These are phyloP conservation scores for Closterium sp. DNA, from an alignment of 139 green algal genomes.

Conservation along the genomic window DNA sequence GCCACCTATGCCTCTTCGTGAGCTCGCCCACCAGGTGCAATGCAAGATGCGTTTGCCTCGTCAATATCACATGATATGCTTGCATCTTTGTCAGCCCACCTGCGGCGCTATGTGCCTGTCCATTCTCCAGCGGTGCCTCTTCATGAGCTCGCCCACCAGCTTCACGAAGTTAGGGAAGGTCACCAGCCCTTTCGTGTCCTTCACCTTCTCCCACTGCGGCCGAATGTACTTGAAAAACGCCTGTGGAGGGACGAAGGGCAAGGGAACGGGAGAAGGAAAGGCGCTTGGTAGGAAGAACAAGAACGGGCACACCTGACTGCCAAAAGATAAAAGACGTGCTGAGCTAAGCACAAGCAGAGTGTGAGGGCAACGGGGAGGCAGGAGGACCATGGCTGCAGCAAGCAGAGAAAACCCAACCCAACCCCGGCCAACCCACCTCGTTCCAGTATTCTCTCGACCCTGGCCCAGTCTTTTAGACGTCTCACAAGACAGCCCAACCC, in stretches of 20 bases:
- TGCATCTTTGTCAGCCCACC: too few species aligned
- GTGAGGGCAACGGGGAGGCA: too few species aligned
- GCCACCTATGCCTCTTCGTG: not conserved
- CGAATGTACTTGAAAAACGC: not conserved
- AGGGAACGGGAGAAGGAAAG: not conserved
- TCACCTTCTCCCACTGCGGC: not conserved
- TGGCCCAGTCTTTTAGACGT: not conserved
- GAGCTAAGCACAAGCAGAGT: too few species aligned
- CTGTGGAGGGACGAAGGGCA: not conserved
- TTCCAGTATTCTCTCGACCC: not conserved
- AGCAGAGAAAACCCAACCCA: too few species aligned
- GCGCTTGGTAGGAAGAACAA: too few species aligned
- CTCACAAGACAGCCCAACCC: too few species aligned
- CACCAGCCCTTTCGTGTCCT: not conserved
- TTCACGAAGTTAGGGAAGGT: not conserved
- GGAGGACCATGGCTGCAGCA: too few species aligned
- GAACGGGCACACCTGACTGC: too few species aligned
- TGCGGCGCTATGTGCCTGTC: not conserved
- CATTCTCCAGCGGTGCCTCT: not conserved
- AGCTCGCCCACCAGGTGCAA: not conserved
- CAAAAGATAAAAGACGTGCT: too few species aligned
- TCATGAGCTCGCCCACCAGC: not conserved
- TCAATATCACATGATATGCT: too few species aligned
- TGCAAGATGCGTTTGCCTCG: too few species aligned
- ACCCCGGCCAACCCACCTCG: too few species aligned